Evolutionary conservation across 2,329 filamentous ascomycete species (phyloP).

Genomic region (Colletotrichum sp.): DNA sequence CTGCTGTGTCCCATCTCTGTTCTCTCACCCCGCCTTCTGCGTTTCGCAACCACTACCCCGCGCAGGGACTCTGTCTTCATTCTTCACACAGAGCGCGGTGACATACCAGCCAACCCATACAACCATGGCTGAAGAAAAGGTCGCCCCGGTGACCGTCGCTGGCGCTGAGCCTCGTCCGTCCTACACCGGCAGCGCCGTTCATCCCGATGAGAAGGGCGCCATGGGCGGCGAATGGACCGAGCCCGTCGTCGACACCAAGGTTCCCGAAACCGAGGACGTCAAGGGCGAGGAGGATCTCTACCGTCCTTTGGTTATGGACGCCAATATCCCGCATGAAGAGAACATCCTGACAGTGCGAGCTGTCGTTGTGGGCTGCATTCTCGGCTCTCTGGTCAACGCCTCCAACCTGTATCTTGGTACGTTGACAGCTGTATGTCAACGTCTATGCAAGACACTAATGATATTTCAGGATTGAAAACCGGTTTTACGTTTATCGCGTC

Average conservation of each 20-base stretch:
- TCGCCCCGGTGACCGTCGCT: background rate
- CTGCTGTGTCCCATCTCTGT: background rate
- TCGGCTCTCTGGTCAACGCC: conserved; percentile 65
- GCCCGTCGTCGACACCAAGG: conserved; percentile 24
- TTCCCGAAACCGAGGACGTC: conserved; percentile 29
- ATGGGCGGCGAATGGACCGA: conserved; percentile 23
- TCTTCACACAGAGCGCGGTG: background rate
- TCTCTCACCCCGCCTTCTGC: background rate
- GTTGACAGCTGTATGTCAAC: background rate
- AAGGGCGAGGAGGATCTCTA: conserved; percentile 44
- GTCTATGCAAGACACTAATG: background rate
- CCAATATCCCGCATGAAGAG: conserved; percentile 41
- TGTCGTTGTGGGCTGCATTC: conserved; percentile 57
- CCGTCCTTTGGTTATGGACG: conserved; percentile 41
- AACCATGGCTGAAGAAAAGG: conserved; percentile 7
- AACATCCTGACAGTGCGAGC: conserved; percentile 61
- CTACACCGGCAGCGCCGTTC: background rate
- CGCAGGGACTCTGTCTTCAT: background rate
- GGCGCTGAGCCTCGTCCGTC: conserved; percentile 3
- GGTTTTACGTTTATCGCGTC: conserved; percentile 54
- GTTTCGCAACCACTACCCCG: background rate
- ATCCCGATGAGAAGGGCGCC: conserved; percentile 15
- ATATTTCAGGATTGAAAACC: conserved; percentile 48
- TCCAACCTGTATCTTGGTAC: conserved; percentile 62
- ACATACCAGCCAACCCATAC: background rate